These are phyloP conservation scores for barrel medic (Medicago truncatula) DNA, from an alignment of 306 rosid species.

Conservation along the genomic window MtrunA17r5.0-ANR NC_053042.1:22044001-22044500, in stretches of 20 bases:
- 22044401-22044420: too few relatives aligned
- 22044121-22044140: neutral
- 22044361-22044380: too few relatives aligned
- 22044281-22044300: neutral
- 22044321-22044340: too few relatives aligned
- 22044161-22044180: neutral
- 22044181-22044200: neutral
- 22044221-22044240: neutral
- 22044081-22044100: neutral
- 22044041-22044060: conserved; percentile 17
- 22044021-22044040: neutral
- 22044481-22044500: too few relatives aligned
- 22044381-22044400: too few relatives aligned
- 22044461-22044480: too few relatives aligned
- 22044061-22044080: neutral
- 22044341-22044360: too few relatives aligned
- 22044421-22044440: too few relatives aligned
- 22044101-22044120: neutral
- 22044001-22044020: conserved; percentile 10
- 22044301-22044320: neutral
- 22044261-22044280: conserved; percentile 21
- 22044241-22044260: conserved; percentile 18
- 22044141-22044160: neutral
- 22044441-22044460: too few relatives aligned
- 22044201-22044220: neutral